These are phyloP conservation scores for peach (Prunus persica) DNA, from an alignment of 306 rosid species.

Conservation along the genomic window DNA sequence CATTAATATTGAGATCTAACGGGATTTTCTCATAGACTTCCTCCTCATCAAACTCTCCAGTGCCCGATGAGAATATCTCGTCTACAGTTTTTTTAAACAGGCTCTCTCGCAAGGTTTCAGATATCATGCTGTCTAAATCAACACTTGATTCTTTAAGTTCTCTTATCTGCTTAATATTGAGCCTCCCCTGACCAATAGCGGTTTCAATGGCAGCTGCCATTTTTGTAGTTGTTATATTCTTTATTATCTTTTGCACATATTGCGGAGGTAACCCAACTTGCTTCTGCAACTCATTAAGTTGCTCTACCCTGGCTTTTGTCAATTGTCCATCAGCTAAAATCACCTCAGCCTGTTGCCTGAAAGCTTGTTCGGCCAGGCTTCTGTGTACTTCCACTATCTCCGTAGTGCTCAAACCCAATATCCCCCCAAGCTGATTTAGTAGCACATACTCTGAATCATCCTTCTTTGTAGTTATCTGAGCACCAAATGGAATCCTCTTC, in stretches of 20 bases:
- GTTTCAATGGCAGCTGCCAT: slow-evolving; percentile 93
- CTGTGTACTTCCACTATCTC: slow-evolving; percentile 89
- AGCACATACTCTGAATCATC: slow-evolving; percentile 82
- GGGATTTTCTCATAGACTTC: slow-evolving; percentile 92
- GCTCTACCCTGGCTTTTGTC: slow-evolving; percentile 83
- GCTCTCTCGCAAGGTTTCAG: slow-evolving; percentile 74
- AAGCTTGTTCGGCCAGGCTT: slow-evolving; percentile 85
- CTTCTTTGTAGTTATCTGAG: slow-evolving; percentile 69
- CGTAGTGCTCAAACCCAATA: slow-evolving; percentile 69
- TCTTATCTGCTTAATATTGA: slow-evolving; percentile 83
- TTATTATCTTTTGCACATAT: slow-evolving; percentile 91
- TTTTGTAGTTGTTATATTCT: slow-evolving; percentile 89
- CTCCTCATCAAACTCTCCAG: slow-evolving; percentile 92
- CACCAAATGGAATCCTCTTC: slow-evolving; percentile 75
- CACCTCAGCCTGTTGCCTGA: slow-evolving; percentile 91
- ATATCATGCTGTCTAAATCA: slow-evolving; percentile 85
- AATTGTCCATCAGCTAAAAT: slow-evolving; percentile 96
- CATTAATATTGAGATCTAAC: slow-evolving; percentile 75
- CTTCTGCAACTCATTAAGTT: slow-evolving; percentile 75
- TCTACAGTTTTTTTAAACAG: slow-evolving; percentile 89
- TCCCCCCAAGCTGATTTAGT: slow-evolving; percentile 82
- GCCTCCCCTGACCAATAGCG: slow-evolving; percentile 88
- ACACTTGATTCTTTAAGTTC: slow-evolving; percentile 89
- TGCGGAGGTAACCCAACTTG: slow-evolving; percentile 84
- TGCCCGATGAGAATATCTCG: slow-evolving; percentile 93